These are phyloP conservation scores for Saccharomyces jurei DNA, from an alignment of 805 yeast species.

Conservation along the genomic window DNA sequence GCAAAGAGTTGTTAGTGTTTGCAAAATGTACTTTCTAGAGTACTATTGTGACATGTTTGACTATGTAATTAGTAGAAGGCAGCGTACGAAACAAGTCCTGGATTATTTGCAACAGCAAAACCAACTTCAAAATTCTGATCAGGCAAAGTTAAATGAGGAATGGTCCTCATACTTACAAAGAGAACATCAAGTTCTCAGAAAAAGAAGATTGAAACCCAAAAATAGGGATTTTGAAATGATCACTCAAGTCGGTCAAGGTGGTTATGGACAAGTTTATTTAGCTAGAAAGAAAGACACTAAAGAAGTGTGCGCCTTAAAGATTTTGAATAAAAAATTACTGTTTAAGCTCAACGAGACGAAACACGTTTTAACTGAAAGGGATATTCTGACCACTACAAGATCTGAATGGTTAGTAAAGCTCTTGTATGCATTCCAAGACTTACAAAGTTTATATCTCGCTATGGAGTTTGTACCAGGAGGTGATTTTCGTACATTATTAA, in stretches of 20 bases:
- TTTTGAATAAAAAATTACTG: slow-evolving; percentile 76
- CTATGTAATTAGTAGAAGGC: slow-evolving; percentile 79
- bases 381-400: slow-evolving; percentile 89
- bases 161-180: slow-evolving; percentile 78
- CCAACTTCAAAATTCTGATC: slow-evolving; percentile 19
- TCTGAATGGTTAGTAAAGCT: slow-evolving; percentile 93
- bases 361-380: slow-evolving; percentile 93
- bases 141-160: slow-evolving; percentile 40
- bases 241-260: slow-evolving; percentile 99
- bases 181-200: slow-evolving; percentile 77
- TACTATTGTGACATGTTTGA: slow-evolving; percentile 94
- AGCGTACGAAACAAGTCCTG: slow-evolving; percentile 67
- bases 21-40: slow-evolving; percentile 89
- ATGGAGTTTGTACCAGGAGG: slow-evolving; percentile 99
- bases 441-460: slow-evolving; percentile 82
- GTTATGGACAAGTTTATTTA: slow-evolving; percentile 96
- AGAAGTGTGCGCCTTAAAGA: slow-evolving; percentile 92
- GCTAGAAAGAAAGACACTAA: slow-evolving; percentile 90
- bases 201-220: slow-evolving; percentile 83
- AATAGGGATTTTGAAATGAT: slow-evolving; percentile 93
- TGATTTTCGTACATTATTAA: slow-evolving; percentile 87
- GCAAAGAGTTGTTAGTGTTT: slow-evolving; percentile 78
- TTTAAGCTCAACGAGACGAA: slow-evolving; percentile 90
- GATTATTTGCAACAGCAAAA: slow-evolving; percentile 38
- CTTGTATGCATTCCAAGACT: slow-evolving; percentile 90